phyloP scores from a whole-genome alignment of 177 flowering plant species.

The Vitis hybrid region DNA sequence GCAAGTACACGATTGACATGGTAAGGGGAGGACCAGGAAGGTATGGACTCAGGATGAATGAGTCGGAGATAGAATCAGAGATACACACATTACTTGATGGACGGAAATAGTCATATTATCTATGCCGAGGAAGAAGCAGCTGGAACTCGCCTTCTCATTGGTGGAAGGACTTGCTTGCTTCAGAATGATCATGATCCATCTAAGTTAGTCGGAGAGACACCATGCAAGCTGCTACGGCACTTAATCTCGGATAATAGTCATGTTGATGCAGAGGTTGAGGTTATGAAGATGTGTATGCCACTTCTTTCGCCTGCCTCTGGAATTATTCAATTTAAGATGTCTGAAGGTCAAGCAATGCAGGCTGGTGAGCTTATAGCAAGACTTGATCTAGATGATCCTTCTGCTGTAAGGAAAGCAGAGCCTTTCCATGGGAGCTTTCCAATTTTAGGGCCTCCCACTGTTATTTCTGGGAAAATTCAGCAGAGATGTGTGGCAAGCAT shows the following conservation, averaged over 20 bases:
- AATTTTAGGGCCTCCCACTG: slow-evolving; percentile 85
- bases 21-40: slow-evolving; percentile 90
- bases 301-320: slow-evolving; percentile 17
- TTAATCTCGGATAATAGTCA: no score
- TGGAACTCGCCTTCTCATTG: slow-evolving; percentile 98
- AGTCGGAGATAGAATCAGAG: slow-evolving; percentile 68
- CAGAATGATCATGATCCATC: slow-evolving; percentile 99
- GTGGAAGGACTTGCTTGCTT: slow-evolving; percentile 98
- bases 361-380: slow-evolving; percentile 96
- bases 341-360: slow-evolving; percentile 63
- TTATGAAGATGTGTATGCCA: slow-evolving; percentile 10
- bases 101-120: slow-evolving; percentile 98
- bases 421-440: slow-evolving; percentile 96
- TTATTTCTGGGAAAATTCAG: slow-evolving; percentile 93
- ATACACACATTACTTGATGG: slow-evolving; percentile 96
- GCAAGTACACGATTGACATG: slow-evolving; percentile 95
- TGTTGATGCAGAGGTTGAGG: neutral
- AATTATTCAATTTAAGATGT: slow-evolving; percentile 72
- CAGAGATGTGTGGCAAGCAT: slow-evolving; percentile 94
- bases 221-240: slow-evolving; percentile 95
- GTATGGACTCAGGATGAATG: slow-evolving; percentile 72
- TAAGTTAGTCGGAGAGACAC: slow-evolving; percentile 94
- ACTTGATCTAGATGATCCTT: slow-evolving; percentile 97
- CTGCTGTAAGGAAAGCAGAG: slow-evolving; percentile 97
- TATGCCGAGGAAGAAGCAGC: slow-evolving; percentile 99